These are phyloP conservation scores for Neonothopanus nambi DNA, from an alignment of 1,284 basidiomycete genomes.

Conservation along the genomic window DNA sequence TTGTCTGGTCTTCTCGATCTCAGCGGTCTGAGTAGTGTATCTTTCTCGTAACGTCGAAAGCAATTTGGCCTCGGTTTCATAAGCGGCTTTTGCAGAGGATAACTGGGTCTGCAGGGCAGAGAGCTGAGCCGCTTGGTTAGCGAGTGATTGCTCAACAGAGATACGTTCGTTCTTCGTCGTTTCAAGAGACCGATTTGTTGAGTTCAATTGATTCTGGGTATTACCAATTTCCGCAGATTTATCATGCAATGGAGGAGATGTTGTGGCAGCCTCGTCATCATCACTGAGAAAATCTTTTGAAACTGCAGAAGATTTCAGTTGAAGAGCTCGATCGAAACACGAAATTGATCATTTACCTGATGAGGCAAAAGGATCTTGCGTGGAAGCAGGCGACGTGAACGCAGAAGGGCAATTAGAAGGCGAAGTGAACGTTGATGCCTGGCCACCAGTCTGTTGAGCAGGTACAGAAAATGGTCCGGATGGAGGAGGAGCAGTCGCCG, in stretches of 20 bases:
- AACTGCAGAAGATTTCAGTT: slow-evolving; percentile 26
- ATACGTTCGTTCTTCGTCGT: slow-evolving; percentile 59
- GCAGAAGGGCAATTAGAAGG: slow-evolving; percentile 19
- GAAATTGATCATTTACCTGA: slow-evolving; percentile 26
- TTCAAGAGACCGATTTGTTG: slow-evolving; percentile 74
- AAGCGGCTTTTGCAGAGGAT: slow-evolving; percentile 74
- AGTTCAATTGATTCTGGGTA: slow-evolving; percentile 78
- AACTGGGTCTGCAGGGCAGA: slow-evolving; percentile 76
- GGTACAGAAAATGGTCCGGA: slow-evolving; percentile 17
- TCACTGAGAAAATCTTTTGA: slow-evolving; percentile 67
- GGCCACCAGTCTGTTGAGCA: slow-evolving; percentile 18
- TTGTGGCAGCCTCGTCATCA: slow-evolving; percentile 57
- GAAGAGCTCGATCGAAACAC: background rate
- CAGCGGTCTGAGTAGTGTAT: slow-evolving; percentile 67
- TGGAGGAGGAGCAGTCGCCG: slow-evolving; percentile 38
- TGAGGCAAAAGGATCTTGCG: slow-evolving; percentile 41
- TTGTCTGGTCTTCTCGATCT: slow-evolving; percentile 76
- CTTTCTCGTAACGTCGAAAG: slow-evolving; percentile 77
- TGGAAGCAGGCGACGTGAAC: slow-evolving; percentile 22
- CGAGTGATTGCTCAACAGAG: slow-evolving; percentile 55
- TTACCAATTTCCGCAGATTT: slow-evolving; percentile 85
- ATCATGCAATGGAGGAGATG: slow-evolving; percentile 60
- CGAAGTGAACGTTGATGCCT: background rate
- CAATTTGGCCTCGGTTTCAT: slow-evolving; percentile 82
- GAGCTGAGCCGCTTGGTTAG: slow-evolving; percentile 68